Evolutionary conservation across 768 basidiomycete genomes (phyloP).

Genomic region (Tulasnella sp.): DNA sequence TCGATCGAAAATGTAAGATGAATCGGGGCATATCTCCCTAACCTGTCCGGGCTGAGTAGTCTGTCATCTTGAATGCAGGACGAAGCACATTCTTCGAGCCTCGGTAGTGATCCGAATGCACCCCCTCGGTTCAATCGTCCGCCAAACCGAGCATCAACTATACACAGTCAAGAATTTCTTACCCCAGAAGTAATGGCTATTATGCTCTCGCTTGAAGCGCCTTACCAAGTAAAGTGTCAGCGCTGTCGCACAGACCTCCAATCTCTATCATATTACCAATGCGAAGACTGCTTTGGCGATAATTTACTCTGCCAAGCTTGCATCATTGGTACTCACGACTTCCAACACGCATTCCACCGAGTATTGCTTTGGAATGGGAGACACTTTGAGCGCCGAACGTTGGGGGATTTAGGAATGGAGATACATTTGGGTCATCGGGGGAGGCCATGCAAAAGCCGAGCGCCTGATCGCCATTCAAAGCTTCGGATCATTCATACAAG

Average conservation of each 20-base stretch:
- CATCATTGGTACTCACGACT: neutral
- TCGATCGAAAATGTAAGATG: too few species aligned
- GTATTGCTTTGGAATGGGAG: neutral
- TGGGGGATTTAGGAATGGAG: neutral
- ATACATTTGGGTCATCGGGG: neutral
- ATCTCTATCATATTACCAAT: neutral
- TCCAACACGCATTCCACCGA: neutral
- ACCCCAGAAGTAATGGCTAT: neutral
- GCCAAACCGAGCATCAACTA: too few species aligned
- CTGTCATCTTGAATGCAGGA: too few species aligned
- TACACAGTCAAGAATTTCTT: too few species aligned
- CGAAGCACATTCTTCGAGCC: too few species aligned
- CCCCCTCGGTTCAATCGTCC: too few species aligned
- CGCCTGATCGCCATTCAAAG: neutral
- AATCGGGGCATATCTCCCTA: too few species aligned
- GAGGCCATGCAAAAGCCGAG: neutral
- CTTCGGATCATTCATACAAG: neutral
- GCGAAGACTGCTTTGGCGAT: neutral
- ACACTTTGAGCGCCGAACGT: neutral
- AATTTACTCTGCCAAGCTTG: neutral
- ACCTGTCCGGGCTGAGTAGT: too few species aligned
- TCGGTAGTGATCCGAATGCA: too few species aligned
- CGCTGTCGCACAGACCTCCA: too few species aligned
- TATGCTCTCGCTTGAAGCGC: neutral
- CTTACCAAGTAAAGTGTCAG: neutral